Conservation (phyloP, 2,329 filamentous ascomycete genomes). For the Diaporthe longicolla region DNA sequence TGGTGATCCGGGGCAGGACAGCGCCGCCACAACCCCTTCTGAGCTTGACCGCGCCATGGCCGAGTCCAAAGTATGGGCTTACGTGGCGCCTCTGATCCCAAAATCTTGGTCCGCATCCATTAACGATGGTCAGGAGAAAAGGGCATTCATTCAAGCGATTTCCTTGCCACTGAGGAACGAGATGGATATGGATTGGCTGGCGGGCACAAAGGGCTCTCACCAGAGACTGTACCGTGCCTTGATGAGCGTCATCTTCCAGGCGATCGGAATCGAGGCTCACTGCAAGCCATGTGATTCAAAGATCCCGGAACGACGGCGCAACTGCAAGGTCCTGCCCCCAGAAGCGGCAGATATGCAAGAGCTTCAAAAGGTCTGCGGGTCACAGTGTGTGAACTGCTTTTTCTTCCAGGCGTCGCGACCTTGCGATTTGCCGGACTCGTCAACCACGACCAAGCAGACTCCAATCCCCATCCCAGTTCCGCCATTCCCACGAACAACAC, state of each 20-base stretch:
- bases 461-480: not conserved
- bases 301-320: constrained; percentile 2
- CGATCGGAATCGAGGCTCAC: not conserved
- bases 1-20: not conserved
- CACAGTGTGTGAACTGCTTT: constrained; percentile 31
- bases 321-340: constrained; percentile 30
- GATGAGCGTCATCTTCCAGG: constrained; percentile 20
- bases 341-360: constrained; percentile 23
- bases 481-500: not conserved
- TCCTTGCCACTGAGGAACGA: constrained; percentile 13
- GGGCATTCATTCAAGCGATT: constrained; percentile 30
- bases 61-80: constrained; percentile 16
- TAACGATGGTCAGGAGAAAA: not conserved
- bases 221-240: not conserved
- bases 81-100: not conserved
- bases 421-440: not conserved
- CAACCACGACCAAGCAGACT: constrained; percentile 12
- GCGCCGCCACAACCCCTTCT: not conserved
- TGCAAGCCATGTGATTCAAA: constrained; percentile 17
- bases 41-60: not conserved
- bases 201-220: not conserved
- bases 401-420: not conserved
- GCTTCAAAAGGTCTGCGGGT: constrained; percentile 21
- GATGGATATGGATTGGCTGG: constrained; percentile 12
- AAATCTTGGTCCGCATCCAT: constrained; percentile 2